Conservation (phyloP, 306 rosid genomes). For the Hippophae tibetana region DNA sequence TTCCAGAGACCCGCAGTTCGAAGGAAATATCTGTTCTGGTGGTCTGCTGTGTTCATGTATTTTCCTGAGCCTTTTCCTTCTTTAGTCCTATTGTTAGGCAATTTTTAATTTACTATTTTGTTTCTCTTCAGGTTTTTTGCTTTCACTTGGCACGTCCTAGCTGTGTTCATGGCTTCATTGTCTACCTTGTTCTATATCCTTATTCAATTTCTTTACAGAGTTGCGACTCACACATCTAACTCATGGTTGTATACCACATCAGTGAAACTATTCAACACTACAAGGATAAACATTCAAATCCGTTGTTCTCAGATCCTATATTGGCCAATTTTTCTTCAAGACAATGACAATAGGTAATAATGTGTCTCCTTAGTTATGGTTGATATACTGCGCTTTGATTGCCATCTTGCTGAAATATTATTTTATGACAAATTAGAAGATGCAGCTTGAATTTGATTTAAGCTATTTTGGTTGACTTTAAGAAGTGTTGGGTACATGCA, state of each 20-base stretch:
- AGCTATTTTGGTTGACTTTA: too few relatives aligned
- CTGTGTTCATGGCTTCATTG: conserved; percentile 50
- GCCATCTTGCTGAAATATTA: conserved; percentile 11
- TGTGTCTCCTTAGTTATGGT: conserved; percentile 4
- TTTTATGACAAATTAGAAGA: conserved; percentile 12
- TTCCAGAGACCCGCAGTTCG: conserved; percentile 34
- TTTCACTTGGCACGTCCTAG: conserved; percentile 47
- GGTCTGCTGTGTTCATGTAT: conserved; percentile 33
- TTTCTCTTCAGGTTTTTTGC: conserved; percentile 54
- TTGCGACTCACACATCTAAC: conserved; percentile 35
- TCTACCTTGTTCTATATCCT: conserved; percentile 49
- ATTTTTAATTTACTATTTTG: conserved; percentile 20
- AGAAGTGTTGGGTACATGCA: too few relatives aligned
- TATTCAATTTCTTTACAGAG: conserved; percentile 49
- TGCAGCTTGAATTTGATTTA: too few relatives aligned
- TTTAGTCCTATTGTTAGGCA: conserved; percentile 13
- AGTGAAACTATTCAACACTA: conserved; percentile 39
- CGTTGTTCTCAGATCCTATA: conserved; percentile 77
- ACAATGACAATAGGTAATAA: conserved; percentile 60
- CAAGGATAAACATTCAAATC: conserved; percentile 52
- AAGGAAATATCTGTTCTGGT: conserved; percentile 33
- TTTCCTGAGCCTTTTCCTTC: conserved; percentile 18
- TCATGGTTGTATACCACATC: conserved; percentile 44
- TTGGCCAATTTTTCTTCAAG: conserved; percentile 85
- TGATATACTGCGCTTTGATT: conserved; percentile 12